Evolutionary conservation across 2,329 filamentous ascomycete genomes (phyloP).

Genomic region (Ophiocordyceps sinensis): DNA sequence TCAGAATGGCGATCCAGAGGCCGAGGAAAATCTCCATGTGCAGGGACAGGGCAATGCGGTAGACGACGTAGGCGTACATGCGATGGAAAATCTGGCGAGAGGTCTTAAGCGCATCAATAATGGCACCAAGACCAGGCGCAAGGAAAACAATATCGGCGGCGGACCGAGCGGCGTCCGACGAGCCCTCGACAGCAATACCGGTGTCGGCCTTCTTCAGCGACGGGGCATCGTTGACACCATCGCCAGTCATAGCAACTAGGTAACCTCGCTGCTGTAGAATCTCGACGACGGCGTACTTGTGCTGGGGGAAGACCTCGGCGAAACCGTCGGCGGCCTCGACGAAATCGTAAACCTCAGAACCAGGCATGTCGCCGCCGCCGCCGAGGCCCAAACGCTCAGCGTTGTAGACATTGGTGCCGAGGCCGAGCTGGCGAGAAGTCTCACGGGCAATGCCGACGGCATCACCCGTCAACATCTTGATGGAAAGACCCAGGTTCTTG

Average conservation of each 20-base stretch:
- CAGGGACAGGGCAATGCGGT: constrained; percentile 83
- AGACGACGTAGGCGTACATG: constrained; percentile 93
- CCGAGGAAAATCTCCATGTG: constrained; percentile 87
- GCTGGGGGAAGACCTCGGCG: constrained; percentile 86
- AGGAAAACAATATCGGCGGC: constrained; percentile 91
- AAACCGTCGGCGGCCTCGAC: constrained; percentile 92
- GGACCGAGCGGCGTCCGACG: constrained; percentile 79
- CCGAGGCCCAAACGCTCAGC: constrained; percentile 83
- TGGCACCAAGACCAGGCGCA: constrained; percentile 77
- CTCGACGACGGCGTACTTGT: constrained; percentile 91
- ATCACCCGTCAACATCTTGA: constrained; percentile 95
- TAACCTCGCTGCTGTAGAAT: constrained; percentile 89
- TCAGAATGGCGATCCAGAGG: constrained; percentile 81
- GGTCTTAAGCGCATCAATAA: constrained; percentile 85
- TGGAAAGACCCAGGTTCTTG: constrained; percentile 72
- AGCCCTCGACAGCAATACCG: constrained; percentile 86
- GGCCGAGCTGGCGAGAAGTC: constrained; percentile 79
- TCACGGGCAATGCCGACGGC: constrained; percentile 87
- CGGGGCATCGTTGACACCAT: constrained; percentile 87
- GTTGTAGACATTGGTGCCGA: constrained; percentile 89
- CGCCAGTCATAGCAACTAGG: constrained; percentile 90
- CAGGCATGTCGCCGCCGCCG: constrained; percentile 82
- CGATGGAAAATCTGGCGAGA: constrained; percentile 92
- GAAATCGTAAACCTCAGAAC: constrained; percentile 89
- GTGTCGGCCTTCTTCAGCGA: constrained; percentile 93